Evolutionary conservation across 805 yeast species (phyloP), one percentile per base, ranked within the genome.

Genomic region (Dipodascus albidus): DNA sequence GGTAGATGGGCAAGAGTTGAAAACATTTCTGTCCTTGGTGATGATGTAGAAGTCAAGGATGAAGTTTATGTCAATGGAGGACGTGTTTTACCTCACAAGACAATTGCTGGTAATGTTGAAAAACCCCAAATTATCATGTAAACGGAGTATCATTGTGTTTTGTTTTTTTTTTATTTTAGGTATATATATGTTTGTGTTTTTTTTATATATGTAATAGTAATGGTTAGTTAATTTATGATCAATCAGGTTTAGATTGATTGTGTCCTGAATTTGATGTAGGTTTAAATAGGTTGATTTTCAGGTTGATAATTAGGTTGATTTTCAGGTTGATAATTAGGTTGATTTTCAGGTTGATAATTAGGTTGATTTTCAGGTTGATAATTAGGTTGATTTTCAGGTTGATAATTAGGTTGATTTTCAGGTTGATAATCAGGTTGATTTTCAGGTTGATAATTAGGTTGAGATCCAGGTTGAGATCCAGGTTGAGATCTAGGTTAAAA

Each of bases 11-110:
- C 97, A 60, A 88, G 99, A 80, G 81, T 93, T 60, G 98, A 93
- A 75, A 96, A 96, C 77, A 87, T 83, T 66, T 87, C 97, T 59
- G 99, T 93, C 57, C 81, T 93, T 67, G 99, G 99, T 77, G 99
- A 93, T 73, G 99, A 93, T 64, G 99, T 93, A 61, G 95, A 90
- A 71, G 88, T 93, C 70, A 88, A 91, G 78, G 97, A 93, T 71
- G 99, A 91, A 79, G 81, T 93, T 71, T 93, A 93, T 80, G 95
- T 93, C 66, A 93, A 93, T 74, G 99, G 99, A 74, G 99, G 97
- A 75, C 89, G 93, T 73, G 97, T 93, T 62, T 82, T 93, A 70
- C 99, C 99, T 63, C 99, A 93, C 82, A 93, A 93, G 80, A 79
- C 96, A 58, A 91, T 93, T 72, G 85, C 96, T 60, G 80, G 89